Percentiles rank a stretch among this genome's conserved stretches.
phyloP scores from a whole-genome alignment of 2,329 filamentous ascomycete species.

The Venturia pyrina region DNA sequence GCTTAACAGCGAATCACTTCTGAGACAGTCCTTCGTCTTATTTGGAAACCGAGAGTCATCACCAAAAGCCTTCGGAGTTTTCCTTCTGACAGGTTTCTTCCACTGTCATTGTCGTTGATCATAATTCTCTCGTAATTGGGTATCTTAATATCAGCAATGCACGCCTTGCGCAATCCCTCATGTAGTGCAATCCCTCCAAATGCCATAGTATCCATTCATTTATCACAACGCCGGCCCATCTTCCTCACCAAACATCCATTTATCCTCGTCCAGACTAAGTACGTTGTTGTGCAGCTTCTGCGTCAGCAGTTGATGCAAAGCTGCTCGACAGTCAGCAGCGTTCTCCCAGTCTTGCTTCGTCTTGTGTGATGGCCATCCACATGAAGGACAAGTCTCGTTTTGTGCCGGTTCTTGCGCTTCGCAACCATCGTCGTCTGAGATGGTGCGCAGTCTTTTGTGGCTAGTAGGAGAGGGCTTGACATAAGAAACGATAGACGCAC shows the following conservation, averaged over 20 bases:
- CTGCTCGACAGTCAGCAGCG: neutral
- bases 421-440: neutral
- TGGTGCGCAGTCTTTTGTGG: neutral
- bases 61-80: too few relatives aligned
- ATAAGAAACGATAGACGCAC: conserved; percentile 12
- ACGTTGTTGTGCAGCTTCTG: conserved; percentile 4
- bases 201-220: too few relatives aligned
- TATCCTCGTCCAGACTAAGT: conserved; percentile 58
- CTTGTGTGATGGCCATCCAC: neutral
- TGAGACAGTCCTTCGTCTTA: too few relatives aligned
- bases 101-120: too few relatives aligned
- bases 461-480: neutral
- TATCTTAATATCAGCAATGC: neutral
- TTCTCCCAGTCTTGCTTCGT: conserved; percentile 5
- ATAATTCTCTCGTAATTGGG: neutral
- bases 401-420: neutral
- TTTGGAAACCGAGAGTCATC: too few relatives aligned
- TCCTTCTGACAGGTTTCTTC: too few relatives aligned
- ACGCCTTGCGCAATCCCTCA: neutral
- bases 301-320: neutral
- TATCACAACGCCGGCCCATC: conserved; percentile 1
- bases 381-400: neutral
- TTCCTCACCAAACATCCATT: conserved; percentile 82
- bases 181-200: neutral
- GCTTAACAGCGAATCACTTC: too few relatives aligned